phyloP scores from a whole-genome alignment of 78 protist genomes.

The Speleostelium caveatum region DNA sequence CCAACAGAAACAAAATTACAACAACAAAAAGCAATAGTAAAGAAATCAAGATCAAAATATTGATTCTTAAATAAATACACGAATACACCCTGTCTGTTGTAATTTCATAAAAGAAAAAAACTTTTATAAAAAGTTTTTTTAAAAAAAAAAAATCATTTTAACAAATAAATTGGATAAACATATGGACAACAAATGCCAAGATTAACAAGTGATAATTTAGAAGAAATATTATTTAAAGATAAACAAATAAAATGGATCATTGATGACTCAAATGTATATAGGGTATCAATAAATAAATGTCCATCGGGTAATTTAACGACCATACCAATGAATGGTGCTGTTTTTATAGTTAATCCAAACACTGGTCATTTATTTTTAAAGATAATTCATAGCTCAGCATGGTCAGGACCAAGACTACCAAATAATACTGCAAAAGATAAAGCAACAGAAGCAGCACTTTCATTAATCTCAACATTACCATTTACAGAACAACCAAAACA shows the following conservation, averaged over 20 bases:
- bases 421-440: not conserved
- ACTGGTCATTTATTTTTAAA: not conserved
- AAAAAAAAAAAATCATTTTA: too few relatives aligned
- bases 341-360: not conserved
- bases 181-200: too few relatives aligned
- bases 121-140: too few relatives aligned
- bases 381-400: not conserved
- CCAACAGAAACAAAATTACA: too few relatives aligned
- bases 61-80: too few relatives aligned
- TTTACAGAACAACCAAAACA: not conserved
- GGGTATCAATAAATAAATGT: not conserved
- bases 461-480: not conserved
- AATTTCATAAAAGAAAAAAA: too few relatives aligned
- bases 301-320: too few relatives aligned
- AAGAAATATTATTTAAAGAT: conserved; percentile 1
- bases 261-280: not conserved
- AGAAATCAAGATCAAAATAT: too few relatives aligned
- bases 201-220: not conserved
- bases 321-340: not conserved
- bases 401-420: not conserved
- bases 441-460: not conserved
- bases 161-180: too few relatives aligned
- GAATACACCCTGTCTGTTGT: too few relatives aligned
- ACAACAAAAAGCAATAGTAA: too few relatives aligned
- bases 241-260: not conserved